Conservation (phyloP, 345 rosid genomes). For the Psidium friedrichsthalianum region DNA sequence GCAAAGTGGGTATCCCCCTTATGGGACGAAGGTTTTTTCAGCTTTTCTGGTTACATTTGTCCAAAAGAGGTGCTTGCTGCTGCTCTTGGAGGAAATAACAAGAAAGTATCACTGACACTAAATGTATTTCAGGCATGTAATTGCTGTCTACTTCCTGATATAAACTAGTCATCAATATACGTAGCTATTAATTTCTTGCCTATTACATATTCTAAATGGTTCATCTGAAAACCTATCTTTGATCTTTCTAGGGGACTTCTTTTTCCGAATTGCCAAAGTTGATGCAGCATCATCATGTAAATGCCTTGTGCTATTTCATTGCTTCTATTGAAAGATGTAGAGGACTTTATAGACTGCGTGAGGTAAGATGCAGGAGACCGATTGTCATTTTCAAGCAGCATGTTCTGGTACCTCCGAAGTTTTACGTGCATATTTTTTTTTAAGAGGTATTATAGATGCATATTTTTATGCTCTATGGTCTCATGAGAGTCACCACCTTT, state of each 20-base stretch:
- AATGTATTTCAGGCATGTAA: constrained; percentile 57
- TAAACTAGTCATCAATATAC: neutral
- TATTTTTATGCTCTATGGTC: neutral
- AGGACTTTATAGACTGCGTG: constrained; percentile 82
- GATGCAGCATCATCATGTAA: constrained; percentile 34
- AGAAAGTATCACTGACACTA: constrained; percentile 57
- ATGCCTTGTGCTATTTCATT: constrained; percentile 48
- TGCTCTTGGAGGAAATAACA: constrained; percentile 53
- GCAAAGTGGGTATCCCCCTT: constrained; percentile 92
- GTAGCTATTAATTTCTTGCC: neutral
- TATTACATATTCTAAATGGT: constrained; percentile 3
- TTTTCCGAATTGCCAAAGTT: constrained; percentile 40
- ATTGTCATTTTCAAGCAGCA: neutral
- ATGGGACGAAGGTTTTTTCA: constrained; percentile 72
- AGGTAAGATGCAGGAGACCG: constrained; percentile 26
- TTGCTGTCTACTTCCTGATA: constrained; percentile 7
- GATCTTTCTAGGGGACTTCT: constrained; percentile 49
- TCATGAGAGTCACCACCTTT: neutral
- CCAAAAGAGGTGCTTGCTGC: constrained; percentile 68
- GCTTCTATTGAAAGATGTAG: constrained; percentile 71
- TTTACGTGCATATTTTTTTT: neutral
- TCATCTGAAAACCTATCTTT: neutral
- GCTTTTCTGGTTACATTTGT: constrained; percentile 60
- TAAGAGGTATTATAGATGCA: neutral
- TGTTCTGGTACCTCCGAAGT: neutral